Evolutionary conservation across 352 stramenopile species (phyloP).

Genomic region (Phytopythium aichiense): DNA sequence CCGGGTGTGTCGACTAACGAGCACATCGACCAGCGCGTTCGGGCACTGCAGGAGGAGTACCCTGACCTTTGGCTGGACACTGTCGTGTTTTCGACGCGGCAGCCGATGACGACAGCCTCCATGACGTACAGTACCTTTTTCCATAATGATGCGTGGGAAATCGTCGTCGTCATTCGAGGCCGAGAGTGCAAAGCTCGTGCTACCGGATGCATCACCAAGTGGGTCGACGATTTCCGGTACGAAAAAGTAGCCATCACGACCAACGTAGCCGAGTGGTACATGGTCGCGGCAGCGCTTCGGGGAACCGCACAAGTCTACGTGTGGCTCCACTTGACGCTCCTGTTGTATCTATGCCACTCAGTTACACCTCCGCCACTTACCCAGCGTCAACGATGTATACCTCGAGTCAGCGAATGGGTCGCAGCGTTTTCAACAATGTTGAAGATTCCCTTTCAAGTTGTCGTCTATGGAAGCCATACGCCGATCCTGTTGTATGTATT

Average conservation of each 20-base stretch:
- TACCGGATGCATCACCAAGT: constrained; percentile 22
- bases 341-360: constrained; percentile 12
- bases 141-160: constrained; percentile 23
- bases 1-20: constrained; percentile 19
- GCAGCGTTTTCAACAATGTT: constrained; percentile 11
- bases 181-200: constrained; percentile 12
- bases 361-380: constrained; percentile 3
- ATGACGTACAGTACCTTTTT: constrained; percentile 13
- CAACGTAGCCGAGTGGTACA: constrained; percentile 32
- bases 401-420: neutral
- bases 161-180: constrained; percentile 32
- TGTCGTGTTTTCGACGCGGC: constrained; percentile 17
- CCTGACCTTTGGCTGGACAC: constrained; percentile 26
- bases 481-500: constrained; percentile 32
- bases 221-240: constrained; percentile 56
- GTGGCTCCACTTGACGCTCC: constrained; percentile 33
- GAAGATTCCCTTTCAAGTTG: constrained; percentile 44
- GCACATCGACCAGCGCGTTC: constrained; percentile 28
- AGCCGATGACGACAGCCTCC: constrained; percentile 13
- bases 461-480: constrained; percentile 46
- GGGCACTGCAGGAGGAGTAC: constrained; percentile 15
- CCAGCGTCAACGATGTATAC: neutral
- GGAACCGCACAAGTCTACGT: constrained; percentile 33
- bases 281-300: constrained; percentile 19
- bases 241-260: constrained; percentile 32